phyloP scores from a whole-genome alignment of 139 green algal genomes.

The Tetradesmus obliquus region DNA sequence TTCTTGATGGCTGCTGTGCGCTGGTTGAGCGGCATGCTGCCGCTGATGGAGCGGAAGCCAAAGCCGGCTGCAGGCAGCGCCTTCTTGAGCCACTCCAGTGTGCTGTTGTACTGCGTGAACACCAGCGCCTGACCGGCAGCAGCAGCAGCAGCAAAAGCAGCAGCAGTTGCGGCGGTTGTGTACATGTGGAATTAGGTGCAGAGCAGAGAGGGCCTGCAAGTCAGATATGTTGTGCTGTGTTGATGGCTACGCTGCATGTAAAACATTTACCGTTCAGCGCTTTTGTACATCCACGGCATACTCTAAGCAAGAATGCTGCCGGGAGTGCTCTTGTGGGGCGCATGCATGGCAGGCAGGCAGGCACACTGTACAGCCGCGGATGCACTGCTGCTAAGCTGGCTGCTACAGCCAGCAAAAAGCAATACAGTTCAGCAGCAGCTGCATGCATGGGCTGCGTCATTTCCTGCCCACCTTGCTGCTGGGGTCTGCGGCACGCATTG shows the following conservation, averaged over 20 bases:
- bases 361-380: constrained; percentile 20
- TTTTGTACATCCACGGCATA: no score
- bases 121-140: constrained; percentile 77
- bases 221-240: no score
- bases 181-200: no score
- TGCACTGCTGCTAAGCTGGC: neutral
- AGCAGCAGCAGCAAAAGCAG: constrained; percentile 26
- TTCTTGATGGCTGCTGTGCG: constrained; percentile 61
- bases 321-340: no score
- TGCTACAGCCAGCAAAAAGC: neutral
- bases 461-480: constrained; percentile 57
- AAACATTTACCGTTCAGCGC: no score
- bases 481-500: constrained; percentile 69
- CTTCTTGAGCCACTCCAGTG: constrained; percentile 74
- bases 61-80: constrained; percentile 66
- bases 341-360: constrained; percentile 61
- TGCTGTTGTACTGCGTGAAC: constrained; percentile 78
- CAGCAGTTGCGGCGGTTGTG: neutral
- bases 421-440: neutral
- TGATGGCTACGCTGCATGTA: no score
- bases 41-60: constrained; percentile 58
- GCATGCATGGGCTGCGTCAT: neutral
- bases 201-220: constrained; percentile 56
- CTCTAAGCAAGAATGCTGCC: no score
- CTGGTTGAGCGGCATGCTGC: constrained; percentile 75